Evolutionary conservation across 2,329 filamentous ascomycete genomes (phyloP).

Genomic region (Teratosphaeria gauchensis): DNA sequence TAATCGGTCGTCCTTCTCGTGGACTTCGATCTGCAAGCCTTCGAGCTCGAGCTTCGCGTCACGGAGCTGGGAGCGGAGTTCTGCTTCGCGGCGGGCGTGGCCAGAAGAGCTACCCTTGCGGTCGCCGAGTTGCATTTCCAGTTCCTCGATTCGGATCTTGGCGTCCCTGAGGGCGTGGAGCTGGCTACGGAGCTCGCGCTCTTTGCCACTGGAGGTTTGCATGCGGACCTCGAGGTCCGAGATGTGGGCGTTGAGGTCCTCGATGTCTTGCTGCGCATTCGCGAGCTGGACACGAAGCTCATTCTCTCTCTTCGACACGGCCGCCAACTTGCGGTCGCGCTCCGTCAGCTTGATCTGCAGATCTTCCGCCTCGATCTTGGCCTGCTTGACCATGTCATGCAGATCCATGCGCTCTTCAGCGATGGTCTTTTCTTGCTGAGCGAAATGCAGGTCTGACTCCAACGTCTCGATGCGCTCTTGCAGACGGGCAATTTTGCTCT

Average conservation of each 20-base stretch:
- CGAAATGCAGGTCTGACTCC: constrained; percentile 48
- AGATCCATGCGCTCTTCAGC: constrained; percentile 50
- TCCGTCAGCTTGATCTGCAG: constrained; percentile 64
- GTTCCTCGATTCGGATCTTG: constrained; percentile 23
- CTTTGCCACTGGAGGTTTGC: constrained; percentile 17
- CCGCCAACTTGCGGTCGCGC: constrained; percentile 56
- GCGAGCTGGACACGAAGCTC: constrained; percentile 59
- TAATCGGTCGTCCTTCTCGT: constrained; percentile 33
- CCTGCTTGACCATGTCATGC: constrained; percentile 51
- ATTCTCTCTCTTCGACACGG: constrained; percentile 46
- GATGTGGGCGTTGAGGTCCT: constrained; percentile 48
- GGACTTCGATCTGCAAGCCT: constrained; percentile 27
- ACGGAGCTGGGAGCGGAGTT: constrained; percentile 28
- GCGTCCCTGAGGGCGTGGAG: constrained; percentile 23
- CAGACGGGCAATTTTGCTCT: constrained; percentile 30
- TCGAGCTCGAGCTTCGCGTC: constrained; percentile 26
- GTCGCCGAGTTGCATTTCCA: constrained; percentile 40
- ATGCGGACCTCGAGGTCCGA: constrained; percentile 29
- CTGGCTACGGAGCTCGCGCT: constrained; percentile 30
- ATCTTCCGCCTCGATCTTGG: constrained; percentile 42
- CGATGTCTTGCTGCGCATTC: constrained; percentile 35
- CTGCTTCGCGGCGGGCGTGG: constrained; percentile 28
- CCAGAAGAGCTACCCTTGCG: constrained; percentile 26
- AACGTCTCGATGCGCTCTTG: constrained; percentile 47
- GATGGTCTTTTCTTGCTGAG: constrained; percentile 41